Conservation (phyloP, 2,329 filamentous ascomycete genomes). For the Fusarium sp. region DNA sequence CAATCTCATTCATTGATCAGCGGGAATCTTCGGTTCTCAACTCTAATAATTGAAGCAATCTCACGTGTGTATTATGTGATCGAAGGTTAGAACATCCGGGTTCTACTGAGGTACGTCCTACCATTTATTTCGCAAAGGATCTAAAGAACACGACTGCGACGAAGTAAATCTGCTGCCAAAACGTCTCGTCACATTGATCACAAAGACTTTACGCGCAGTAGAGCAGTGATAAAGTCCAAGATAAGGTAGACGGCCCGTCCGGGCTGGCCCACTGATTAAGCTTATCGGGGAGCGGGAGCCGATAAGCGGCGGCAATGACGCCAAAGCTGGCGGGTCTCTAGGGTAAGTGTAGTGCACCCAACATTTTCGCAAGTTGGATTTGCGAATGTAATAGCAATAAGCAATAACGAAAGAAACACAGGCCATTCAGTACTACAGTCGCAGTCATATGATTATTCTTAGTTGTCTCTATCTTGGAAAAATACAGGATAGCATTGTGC, state of each 20-base stretch:
- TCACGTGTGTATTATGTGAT: neutral
- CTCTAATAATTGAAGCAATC: neutral
- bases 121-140: too few relatives aligned
- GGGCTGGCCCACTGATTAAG: slow-evolving; percentile 11
- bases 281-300: neutral
- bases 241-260: neutral
- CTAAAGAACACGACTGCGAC: too few relatives aligned
- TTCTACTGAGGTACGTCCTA: too few relatives aligned
- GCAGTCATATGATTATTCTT: too few relatives aligned
- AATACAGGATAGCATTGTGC: neutral
- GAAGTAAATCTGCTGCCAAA: too few relatives aligned
- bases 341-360: neutral
- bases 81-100: too few relatives aligned
- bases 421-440: too few relatives aligned
- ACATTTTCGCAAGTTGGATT: too few relatives aligned
- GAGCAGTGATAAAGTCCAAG: neutral
- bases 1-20: slow-evolving; percentile 2
- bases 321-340: fast-evolving
- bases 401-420: too few relatives aligned
- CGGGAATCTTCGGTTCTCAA: neutral
- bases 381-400: too few relatives aligned
- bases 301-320: neutral
- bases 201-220: neutral
- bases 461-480: neutral
- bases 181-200: too few relatives aligned